Conservation (phyloP, 805 yeast genomes). For the Yarrowia phangngaensis region DNA sequence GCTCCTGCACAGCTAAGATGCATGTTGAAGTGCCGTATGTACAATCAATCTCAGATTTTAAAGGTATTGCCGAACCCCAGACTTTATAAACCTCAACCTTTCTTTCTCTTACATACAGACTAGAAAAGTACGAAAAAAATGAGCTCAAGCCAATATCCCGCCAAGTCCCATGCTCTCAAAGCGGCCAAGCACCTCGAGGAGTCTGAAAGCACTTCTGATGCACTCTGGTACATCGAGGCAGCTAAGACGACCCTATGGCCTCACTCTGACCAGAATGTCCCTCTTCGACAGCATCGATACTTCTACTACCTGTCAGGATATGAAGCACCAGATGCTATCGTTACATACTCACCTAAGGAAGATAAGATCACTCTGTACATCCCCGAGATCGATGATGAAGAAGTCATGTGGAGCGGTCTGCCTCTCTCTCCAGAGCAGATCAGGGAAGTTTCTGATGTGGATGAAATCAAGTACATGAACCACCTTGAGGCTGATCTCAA, state of each 20-base stretch:
- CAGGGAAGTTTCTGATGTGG: constrained; percentile 64
- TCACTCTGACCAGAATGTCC: constrained; percentile 73
- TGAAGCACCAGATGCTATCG: constrained; percentile 65
- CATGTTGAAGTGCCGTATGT: constrained; percentile 13
- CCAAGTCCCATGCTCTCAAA: constrained; percentile 62
- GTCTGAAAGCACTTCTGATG: constrained; percentile 36
- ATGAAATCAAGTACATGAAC: constrained; percentile 63
- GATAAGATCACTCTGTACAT: constrained; percentile 68
- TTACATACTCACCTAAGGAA: constrained; percentile 51
- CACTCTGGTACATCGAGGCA: constrained; percentile 37
- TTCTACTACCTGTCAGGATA: constrained; percentile 85
- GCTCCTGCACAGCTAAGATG: background rate
- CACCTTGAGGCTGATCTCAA: constrained; percentile 43
- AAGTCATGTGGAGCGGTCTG: constrained; percentile 93
- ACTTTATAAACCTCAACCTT: background rate
- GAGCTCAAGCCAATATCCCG: constrained; percentile 60
- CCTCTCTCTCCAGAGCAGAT: constrained; percentile 73
- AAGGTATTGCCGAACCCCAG: background rate
- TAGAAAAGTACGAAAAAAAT: no score
- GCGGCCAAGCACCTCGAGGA: constrained; percentile 37
- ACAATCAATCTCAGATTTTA: constrained; percentile 8
- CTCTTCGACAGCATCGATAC: constrained; percentile 85
- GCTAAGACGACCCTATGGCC: constrained; percentile 50
- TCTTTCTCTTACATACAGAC: no score
- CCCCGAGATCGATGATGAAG: constrained; percentile 82